Evolutionary conservation across 1,139 yeast genomes (phyloP), one percentile per base, ranked within the genome.

Genomic region (Protomyces macrosporus): DNA sequence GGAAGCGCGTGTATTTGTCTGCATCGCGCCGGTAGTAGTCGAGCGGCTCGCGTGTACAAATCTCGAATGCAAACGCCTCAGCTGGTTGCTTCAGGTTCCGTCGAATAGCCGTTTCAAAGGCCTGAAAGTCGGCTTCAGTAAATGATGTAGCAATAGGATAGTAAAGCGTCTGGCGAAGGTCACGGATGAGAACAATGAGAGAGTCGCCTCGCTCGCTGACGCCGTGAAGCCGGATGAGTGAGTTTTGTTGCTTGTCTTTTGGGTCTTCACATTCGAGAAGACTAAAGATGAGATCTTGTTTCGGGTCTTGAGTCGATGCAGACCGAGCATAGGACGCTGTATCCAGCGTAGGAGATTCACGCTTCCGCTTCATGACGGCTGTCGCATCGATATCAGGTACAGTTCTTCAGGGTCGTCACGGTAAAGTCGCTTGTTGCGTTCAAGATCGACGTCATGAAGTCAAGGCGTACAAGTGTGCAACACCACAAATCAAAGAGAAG

Each of bases 261-360:
- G 63, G 57, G 45, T 60, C 63, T 42, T 60, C 63, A 33, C 63
- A 60, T 33, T 60, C 63, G 33, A 53, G 54, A 7, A 60, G 35
- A 12, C 45, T 52, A 39, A 60, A 60, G 35, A 53, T 33, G 36
- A 60, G 63, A 23, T 53, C 58, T 1, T 36, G 32, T 6, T 32
- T n/a, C 1, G 50, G 6, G 40, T 34, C 14, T 5, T 23, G 48
- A 5, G 48, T 42, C 10, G 30, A 14, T 9, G 10, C 14, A 30
- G 48, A 32, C 23, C 48, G n/a, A 1, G 48, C 48, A 10, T 14
- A 42, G 7, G 1, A 30, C 30, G 23, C 16, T 4, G 5, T 10
- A 10, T n/a, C 23, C 4, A 42, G 16, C 30, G 30, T 16, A 9
- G 6, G 16, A 2, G 33, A 14, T 5, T 42, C 48, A 14, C 48